Evolutionary conservation across 148 eudicot species (phyloP), one percentile per base, ranked within the genome.

Genomic region (Dysphania ambrosioides): DNA sequence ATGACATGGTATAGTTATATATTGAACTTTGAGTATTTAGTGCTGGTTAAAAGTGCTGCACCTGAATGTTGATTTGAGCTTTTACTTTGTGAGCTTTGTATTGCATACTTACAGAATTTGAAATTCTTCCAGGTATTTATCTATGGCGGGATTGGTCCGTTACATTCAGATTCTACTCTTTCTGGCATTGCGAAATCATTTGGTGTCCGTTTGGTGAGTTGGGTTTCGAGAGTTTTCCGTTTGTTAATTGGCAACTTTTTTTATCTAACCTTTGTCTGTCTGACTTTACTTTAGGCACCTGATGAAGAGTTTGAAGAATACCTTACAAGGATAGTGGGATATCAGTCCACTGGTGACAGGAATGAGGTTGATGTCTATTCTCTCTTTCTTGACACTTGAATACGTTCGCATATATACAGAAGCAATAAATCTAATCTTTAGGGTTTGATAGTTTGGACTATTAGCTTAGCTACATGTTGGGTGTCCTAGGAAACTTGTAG

Each of bases 221-320:
- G 41, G 73, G 21, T 72, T 51, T 23, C 58, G 51, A 60, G 32
- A 16, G 8, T 40, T 24, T 26, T 58, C 10, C 51, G 41, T 67
- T 59, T 76, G 42, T 51, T 57, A 29, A 58, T 66, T 70, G 41
- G 58, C 8, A 41, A 5, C 32, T 34, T 53, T 4, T n/a, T 2
- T 30, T 75, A 31, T 65, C 71, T 72, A 77, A 34, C 51, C 59
- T n/a, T n/a, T n/a, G n/a, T 57, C 15, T 42, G 57, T 71, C 16
- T 67, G 16, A 75, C n/a, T 58, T 71, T 23, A 29, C 47, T 77
- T 41, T 82, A 95, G 98, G 98, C 97, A 72, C 98, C 97, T 31
- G 96, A 95, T 81, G 98, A 95, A 86, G 98, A 95, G 80, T 95
- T 90, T 81, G 97, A 95, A 79, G 96, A 95, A 87, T 88, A 88